Evolutionary conservation across 2,329 filamentous ascomycete species (phyloP).

Genomic region (Fusarium sp.): DNA sequence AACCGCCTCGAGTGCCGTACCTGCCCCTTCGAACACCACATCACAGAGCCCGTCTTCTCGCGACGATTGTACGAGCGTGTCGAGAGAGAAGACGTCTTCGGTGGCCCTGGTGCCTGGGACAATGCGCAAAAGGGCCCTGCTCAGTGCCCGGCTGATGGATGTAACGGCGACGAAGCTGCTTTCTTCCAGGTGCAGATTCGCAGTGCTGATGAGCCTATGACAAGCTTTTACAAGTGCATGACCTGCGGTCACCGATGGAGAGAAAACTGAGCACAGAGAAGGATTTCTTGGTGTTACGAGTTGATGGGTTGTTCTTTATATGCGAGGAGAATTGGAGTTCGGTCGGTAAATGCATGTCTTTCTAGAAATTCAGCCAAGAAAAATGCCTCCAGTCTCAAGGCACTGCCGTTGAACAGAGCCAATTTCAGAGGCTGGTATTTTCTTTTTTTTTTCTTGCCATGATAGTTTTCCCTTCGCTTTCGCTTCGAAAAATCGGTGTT

Average conservation of each 20-base stretch:
- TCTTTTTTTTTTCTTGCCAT: constrained; percentile 4
- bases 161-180: constrained; percentile 85
- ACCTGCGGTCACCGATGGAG: constrained; percentile 74
- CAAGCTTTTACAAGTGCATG: constrained; percentile 91
- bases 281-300: constrained; percentile 21
- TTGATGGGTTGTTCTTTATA: constrained; percentile 22
- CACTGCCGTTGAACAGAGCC: background rate
- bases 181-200: constrained; percentile 98
- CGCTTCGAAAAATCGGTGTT: background rate
- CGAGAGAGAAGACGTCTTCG: constrained; percentile 90
- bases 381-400: background rate
- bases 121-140: constrained; percentile 87
- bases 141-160: constrained; percentile 85
- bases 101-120: constrained; percentile 88
- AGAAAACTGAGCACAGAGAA: constrained; percentile 64
- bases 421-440: background rate
- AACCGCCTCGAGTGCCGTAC: constrained; percentile 97
- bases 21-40: constrained; percentile 90
- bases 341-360: constrained; percentile 17
- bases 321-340: constrained; percentile 41
- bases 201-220: constrained; percentile 98
- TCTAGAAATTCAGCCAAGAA: constrained; percentile 13
- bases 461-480: background rate
- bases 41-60: constrained; percentile 81
- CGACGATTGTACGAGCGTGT: constrained; percentile 89